Conservation (phyloP, 208 protist genomes). For the Acanthamoeba royreba region DNA sequence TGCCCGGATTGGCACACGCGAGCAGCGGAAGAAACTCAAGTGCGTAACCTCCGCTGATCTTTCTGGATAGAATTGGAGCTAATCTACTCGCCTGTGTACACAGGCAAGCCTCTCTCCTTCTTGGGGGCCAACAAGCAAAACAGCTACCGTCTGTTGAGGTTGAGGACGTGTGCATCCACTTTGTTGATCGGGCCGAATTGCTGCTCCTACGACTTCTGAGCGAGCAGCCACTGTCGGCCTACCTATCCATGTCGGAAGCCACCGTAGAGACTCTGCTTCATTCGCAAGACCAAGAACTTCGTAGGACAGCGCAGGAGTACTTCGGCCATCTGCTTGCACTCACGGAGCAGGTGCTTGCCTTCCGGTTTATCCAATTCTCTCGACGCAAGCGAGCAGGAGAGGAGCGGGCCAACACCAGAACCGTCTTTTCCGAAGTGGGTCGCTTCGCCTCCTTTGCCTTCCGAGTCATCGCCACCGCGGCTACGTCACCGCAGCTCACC, state of each 20-base stretch:
- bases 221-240: not conserved
- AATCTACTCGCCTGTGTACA: not conserved
- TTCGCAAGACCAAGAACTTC: not conserved
- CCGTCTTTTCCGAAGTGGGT: not conserved
- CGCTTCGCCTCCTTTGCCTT: not conserved
- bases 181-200: not conserved
- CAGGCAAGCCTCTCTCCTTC: not conserved
- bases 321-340: not conserved
- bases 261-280: not conserved
- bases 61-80: not conserved
- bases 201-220: not conserved
- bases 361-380: not conserved
- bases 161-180: not conserved
- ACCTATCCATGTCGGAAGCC: not conserved
- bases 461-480: not conserved
- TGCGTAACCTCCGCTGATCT: not conserved
- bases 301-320: not conserved
- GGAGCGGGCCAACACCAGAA: not conserved
- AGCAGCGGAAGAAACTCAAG: not conserved
- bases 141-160: not conserved
- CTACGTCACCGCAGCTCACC: not conserved
- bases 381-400: not conserved
- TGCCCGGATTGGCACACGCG: not conserved
- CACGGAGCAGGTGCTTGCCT: not conserved
- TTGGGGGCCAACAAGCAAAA: not conserved